A percentile compares a stretch with the other conserved stretches of the same genome.
Conservation (phyloP, 306 rosid species). For the Ceratonia siliqua region DNA sequence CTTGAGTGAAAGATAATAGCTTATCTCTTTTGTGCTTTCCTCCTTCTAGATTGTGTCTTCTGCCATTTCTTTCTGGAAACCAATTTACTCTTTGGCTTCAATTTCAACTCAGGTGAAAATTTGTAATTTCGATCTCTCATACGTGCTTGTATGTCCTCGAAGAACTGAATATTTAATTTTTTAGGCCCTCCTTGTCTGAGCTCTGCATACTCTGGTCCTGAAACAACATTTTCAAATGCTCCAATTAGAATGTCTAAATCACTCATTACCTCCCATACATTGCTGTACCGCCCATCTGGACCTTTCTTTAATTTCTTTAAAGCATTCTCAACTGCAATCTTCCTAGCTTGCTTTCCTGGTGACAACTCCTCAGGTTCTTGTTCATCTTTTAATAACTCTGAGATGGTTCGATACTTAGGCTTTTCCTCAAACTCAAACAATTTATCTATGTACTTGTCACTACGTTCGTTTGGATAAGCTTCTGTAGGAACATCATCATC, state of each 20-base stretch:
- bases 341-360: slow-evolving; percentile 85
- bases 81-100: slow-evolving; percentile 80
- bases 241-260: slow-evolving; percentile 79
- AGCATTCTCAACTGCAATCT: slow-evolving; percentile 85
- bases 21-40: slow-evolving; percentile 67
- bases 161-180: slow-evolving; percentile 70
- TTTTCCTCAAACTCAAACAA: slow-evolving; percentile 85
- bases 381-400: slow-evolving; percentile 69
- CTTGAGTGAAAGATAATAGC: neutral
- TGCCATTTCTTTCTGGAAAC: slow-evolving; percentile 79
- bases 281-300: slow-evolving; percentile 77
- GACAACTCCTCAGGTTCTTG: slow-evolving; percentile 81
- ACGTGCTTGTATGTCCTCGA: slow-evolving; percentile 79
- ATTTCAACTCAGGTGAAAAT: slow-evolving; percentile 72
- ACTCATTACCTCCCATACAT: slow-evolving; percentile 88
- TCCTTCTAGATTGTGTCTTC: slow-evolving; percentile 70
- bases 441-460: slow-evolving; percentile 76
- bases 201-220: slow-evolving; percentile 80
- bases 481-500: slow-evolving; percentile 77
- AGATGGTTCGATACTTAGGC: slow-evolving; percentile 72
- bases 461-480: slow-evolving; percentile 75
- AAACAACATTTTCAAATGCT: slow-evolving; percentile 82
- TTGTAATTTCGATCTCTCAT: slow-evolving; percentile 86
- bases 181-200: slow-evolving; percentile 82
- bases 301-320: slow-evolving; percentile 81